Evolutionary conservation across 2,329 filamentous ascomycete species (phyloP).

Genomic region (Calonectria montana): DNA sequence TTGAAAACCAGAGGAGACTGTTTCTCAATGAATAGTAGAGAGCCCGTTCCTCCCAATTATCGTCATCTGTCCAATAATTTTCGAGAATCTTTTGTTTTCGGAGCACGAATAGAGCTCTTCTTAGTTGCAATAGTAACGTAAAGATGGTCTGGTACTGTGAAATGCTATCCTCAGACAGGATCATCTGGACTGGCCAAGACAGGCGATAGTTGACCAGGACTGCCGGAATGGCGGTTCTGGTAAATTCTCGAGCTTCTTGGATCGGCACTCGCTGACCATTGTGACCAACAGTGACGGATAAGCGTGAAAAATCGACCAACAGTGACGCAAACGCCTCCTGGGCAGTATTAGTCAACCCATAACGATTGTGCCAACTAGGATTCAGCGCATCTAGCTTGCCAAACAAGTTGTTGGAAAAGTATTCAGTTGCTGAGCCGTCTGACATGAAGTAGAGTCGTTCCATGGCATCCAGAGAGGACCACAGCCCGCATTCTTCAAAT

Average conservation of each 20-base stretch:
- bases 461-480: constrained; percentile 72
- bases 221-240: constrained; percentile 66
- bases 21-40: constrained; percentile 72
- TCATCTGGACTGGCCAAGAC: constrained; percentile 75
- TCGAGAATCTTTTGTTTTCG: constrained; percentile 63
- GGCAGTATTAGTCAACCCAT: constrained; percentile 81
- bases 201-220: constrained; percentile 78
- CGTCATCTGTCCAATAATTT: constrained; percentile 51
- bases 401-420: constrained; percentile 78
- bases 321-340: constrained; percentile 75
- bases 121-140: constrained; percentile 81
- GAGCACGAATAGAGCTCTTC: constrained; percentile 76
- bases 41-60: constrained; percentile 55
- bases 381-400: constrained; percentile 74
- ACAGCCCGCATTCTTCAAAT: constrained; percentile 76
- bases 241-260: constrained; percentile 64
- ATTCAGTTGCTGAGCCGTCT: constrained; percentile 75
- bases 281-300: constrained; percentile 67
- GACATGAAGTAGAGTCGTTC: constrained; percentile 81
- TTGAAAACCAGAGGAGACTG: constrained; percentile 81
- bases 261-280: constrained; percentile 55
- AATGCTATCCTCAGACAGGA: constrained; percentile 75
- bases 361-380: constrained; percentile 81
- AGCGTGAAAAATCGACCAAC: constrained; percentile 66
- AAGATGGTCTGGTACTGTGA: constrained; percentile 78